A percentile compares a stretch with the other conserved stretches of the same genome.
phyloP scores from a whole-genome alignment of 2,329 filamentous ascomycete species.

The Daldinia eschscholtzii region DNA sequence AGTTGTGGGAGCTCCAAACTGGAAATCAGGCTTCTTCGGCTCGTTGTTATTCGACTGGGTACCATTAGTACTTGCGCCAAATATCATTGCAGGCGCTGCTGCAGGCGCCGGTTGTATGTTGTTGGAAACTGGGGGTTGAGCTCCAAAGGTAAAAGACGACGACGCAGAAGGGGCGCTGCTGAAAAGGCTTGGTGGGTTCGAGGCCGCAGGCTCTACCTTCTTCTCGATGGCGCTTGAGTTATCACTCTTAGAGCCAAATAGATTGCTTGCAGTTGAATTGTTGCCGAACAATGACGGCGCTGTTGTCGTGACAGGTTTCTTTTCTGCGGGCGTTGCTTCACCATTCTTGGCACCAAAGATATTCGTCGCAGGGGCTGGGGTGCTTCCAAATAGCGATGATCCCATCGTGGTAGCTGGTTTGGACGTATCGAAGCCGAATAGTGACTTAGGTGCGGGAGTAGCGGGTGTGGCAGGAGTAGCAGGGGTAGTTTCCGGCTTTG shows the following conservation, averaged over 20 bases:
- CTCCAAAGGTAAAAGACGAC: constrained; percentile 45
- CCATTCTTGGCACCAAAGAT: constrained; percentile 31
- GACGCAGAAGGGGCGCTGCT: constrained; percentile 25
- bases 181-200: constrained; percentile 41
- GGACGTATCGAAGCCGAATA: constrained; percentile 60
- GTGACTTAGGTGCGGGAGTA: constrained; percentile 45
- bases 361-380: constrained; percentile 23
- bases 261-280: constrained; percentile 24
- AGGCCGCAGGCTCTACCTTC: constrained; percentile 41
- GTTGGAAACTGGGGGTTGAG: constrained; percentile 24
- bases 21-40: constrained; percentile 40
- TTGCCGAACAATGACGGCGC: constrained; percentile 45
- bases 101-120: constrained; percentile 26
- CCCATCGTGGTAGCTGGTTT: constrained; percentile 53
- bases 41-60: constrained; percentile 33
- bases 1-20: constrained; percentile 49
- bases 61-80: constrained; percentile 35
- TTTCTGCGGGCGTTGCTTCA: constrained; percentile 31
- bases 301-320: constrained; percentile 28
- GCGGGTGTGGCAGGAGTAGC: constrained; percentile 37
- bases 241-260: constrained; percentile 16
- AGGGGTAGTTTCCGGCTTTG: constrained; percentile 27
- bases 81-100: constrained; percentile 37
- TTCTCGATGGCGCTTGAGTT: constrained; percentile 30
- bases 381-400: constrained; percentile 46